Evolutionary conservation across 2,329 filamentous ascomycete genomes (phyloP).

Genomic region (Diaporthe vexans): DNA sequence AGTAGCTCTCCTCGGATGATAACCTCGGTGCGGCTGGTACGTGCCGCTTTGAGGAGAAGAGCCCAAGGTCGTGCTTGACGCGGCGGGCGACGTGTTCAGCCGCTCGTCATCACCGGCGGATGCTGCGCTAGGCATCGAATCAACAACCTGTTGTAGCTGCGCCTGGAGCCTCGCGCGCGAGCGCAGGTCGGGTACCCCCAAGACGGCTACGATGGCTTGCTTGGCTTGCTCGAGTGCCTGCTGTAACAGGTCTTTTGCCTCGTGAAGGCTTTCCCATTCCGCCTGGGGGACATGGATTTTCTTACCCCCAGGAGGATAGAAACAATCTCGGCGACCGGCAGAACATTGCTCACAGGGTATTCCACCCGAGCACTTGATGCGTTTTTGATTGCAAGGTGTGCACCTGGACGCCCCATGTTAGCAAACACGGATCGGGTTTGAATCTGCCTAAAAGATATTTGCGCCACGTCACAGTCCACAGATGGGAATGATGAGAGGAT

Average conservation of each 20-base stretch:
- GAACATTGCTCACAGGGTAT: slow-evolving; percentile 62
- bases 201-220: slow-evolving; percentile 42
- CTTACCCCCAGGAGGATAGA: slow-evolving; percentile 61
- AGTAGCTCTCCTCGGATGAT: neutral
- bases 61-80: slow-evolving; percentile 44
- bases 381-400: slow-evolving; percentile 66
- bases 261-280: slow-evolving; percentile 58
- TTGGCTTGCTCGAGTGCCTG: slow-evolving; percentile 53
- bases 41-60: slow-evolving; percentile 27
- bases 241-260: slow-evolving; percentile 57
- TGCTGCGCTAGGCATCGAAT: slow-evolving; percentile 42
- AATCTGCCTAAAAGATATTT: neutral
- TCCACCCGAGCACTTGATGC: slow-evolving; percentile 66
- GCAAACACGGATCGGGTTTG: slow-evolving; percentile 8
- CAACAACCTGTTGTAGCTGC: slow-evolving; percentile 2
- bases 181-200: slow-evolving; percentile 48
- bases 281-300: slow-evolving; percentile 58
- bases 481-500: neutral
- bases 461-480: neutral
- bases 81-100: slow-evolving; percentile 38
- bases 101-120: slow-evolving; percentile 14
- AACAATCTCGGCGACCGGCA: slow-evolving; percentile 57
- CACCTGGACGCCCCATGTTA: slow-evolving; percentile 53
- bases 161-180: slow-evolving; percentile 53
- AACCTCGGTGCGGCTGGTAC: slow-evolving; percentile 25